Conservation (phyloP, 306 rosid genomes). For the Cucurbita moschata region DNA sequence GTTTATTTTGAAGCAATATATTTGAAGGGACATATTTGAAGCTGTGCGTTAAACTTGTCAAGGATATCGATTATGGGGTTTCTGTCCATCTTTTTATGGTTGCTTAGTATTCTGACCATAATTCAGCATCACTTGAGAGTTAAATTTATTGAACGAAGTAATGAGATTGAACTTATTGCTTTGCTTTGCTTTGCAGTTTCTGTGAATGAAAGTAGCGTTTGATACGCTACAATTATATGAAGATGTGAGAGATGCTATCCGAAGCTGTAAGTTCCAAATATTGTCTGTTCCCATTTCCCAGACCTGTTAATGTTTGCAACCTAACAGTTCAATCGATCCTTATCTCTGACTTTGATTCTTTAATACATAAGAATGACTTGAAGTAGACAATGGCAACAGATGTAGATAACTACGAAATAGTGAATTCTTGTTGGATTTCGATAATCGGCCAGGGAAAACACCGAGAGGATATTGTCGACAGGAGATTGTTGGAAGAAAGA, state of each 20-base stretch:
- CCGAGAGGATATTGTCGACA: no score
- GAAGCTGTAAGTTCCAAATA: neutral
- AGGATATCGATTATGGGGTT: neutral
- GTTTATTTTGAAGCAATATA: neutral
- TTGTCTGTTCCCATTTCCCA: neutral
- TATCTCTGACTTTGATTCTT: neutral
- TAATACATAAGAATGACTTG: no score
- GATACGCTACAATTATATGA: neutral
- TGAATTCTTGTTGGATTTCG: no score
- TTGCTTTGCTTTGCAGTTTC: neutral
- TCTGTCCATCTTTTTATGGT: neutral
- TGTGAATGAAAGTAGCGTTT: neutral
- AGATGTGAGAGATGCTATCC: neutral
- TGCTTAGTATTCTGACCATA: neutral
- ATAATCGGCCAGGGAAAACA: no score
- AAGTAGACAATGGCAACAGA: no score
- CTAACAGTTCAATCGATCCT: neutral
- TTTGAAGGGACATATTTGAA: neutral
- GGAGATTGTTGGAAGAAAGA: no score
- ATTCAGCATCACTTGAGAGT: neutral
- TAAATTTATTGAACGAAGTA: neutral
- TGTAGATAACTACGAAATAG: neutral
- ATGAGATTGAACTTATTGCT: neutral
- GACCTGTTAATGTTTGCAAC: neutral
- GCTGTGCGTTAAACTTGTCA: neutral